phyloP scores from a whole-genome alignment of 1,139 yeast genomes.

The Saccharomyces hybrid region DNA sequence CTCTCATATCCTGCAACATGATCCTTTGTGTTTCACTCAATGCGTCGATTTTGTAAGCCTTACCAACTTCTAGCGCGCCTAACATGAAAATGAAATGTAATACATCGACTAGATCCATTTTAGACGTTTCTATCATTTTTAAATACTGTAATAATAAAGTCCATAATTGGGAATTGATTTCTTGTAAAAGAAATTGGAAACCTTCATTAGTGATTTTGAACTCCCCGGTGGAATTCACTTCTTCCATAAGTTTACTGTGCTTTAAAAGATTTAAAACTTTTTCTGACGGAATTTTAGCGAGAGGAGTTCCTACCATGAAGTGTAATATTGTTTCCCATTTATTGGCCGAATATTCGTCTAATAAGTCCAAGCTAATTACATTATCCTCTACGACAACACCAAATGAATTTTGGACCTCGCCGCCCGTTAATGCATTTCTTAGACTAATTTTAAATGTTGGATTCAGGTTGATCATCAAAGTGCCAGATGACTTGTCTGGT shows the following conservation, averaged over 20 bases:
- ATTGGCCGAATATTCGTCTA: conserved; percentile 73
- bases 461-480: conserved; percentile 44
- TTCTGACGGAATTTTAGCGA: conserved; percentile 55
- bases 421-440: conserved; percentile 80
- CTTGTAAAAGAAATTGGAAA: conserved; percentile 87
- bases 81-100: conserved; percentile 85
- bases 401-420: conserved; percentile 41
- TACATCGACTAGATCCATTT: conserved; percentile 96
- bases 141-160: conserved; percentile 79
- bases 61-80: conserved; percentile 87
- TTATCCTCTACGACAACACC: conserved; percentile 45
- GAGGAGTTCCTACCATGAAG: conserved; percentile 92
- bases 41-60: conserved; percentile 66
- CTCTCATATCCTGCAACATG: conserved; percentile 84
- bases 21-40: conserved; percentile 74
- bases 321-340: conserved; percentile 96
- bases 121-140: conserved; percentile 71
- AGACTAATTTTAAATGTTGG: conserved; percentile 69
- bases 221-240: conserved; percentile 38
- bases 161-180: conserved; percentile 94
- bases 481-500: conserved; percentile 37
- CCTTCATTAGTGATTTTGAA: conserved; percentile 83
- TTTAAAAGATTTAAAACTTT: conserved; percentile 59
- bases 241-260: conserved; percentile 85
- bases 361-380: conserved; percentile 50